Conservation (phyloP, 192 early-diverging fungal species). For the Backusella sp. region DNA sequence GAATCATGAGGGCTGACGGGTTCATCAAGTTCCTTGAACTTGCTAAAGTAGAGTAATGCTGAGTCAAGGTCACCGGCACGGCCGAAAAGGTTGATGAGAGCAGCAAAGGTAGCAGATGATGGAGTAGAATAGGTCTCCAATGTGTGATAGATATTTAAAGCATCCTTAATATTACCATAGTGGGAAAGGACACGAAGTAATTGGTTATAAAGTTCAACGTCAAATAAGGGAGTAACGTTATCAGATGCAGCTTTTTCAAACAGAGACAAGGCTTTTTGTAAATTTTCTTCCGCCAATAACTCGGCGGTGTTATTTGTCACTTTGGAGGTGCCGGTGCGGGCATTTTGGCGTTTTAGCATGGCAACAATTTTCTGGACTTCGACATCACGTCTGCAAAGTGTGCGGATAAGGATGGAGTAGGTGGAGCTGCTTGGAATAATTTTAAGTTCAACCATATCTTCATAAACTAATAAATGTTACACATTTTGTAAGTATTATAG, state of each 20-base stretch:
- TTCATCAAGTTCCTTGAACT: slow-evolving; percentile 13
- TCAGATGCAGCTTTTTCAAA: slow-evolving; percentile 26
- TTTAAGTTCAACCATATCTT: slow-evolving; percentile 30
- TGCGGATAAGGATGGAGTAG: slow-evolving; percentile 28
- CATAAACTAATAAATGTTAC: slow-evolving; percentile 23
- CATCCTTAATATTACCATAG: slow-evolving; percentile 32
- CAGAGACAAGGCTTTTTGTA: slow-evolving; percentile 30
- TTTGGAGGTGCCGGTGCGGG: slow-evolving; percentile 17
- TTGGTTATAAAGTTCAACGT: slow-evolving; percentile 38
- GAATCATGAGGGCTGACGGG: slow-evolving; percentile 21
- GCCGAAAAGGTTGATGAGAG: slow-evolving; percentile 50
- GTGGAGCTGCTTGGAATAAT: slow-evolving; percentile 25
- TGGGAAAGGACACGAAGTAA: slow-evolving; percentile 36
- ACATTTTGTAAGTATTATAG: not conserved
- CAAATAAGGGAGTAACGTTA: slow-evolving; percentile 25
- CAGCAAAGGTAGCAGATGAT: slow-evolving; percentile 53
- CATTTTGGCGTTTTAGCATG: slow-evolving; percentile 31
- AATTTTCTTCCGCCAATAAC: slow-evolving; percentile 33
- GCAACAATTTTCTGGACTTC: slow-evolving; percentile 39
- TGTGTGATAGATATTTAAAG: slow-evolving; percentile 26
- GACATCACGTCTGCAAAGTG: slow-evolving; percentile 36
- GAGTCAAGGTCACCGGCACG: slow-evolving; percentile 34
- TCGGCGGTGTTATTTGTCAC: slow-evolving; percentile 19
- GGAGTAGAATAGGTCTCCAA: slow-evolving; percentile 29
- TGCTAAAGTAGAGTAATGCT: slow-evolving; percentile 28